Base-by-base conservation (phyloP, 352 stramenopile species). In the Pythium folliculosum region DNA sequence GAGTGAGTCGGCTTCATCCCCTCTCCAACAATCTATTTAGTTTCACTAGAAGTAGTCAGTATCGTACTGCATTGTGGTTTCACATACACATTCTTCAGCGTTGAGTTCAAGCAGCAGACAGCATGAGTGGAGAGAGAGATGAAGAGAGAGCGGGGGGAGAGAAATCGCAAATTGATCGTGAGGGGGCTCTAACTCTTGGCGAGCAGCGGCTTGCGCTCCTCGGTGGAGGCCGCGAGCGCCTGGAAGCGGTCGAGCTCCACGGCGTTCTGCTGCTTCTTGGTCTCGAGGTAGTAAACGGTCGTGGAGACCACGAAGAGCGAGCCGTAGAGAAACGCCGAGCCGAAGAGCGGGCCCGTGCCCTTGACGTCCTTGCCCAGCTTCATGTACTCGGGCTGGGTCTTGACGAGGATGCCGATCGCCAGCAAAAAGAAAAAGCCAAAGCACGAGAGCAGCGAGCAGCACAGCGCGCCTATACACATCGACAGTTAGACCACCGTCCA, bases 351-450 rank as follows among this genome's bases (percentile, higher is more conserved):
- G n/a, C 72, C 64, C 10, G 87, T 75, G 19, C 77, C 77, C 50
- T 77, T 74, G 30, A 91, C 80, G 51, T 80, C 85, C 69, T 90
- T 91, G 75, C 81, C 75, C 16, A 91, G 80, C 73, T 94, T 93
- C 73, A 95, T 84, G 75, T 92, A 95, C 69, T 95, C 70, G 12
- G 87, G 87, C 63, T 95, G 87, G 44, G 83, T 69, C 65, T 91
- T 77, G 48, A 95, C 77, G 4, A 95, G 68, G 27, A 92, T 60
- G 19, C 75, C 87, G 49, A 95, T 73, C 16, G 75, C 53, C 7
- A 86, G 45, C 12, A 95, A 77, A 71, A 95, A 95, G 48, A 95
- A 57, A 65, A 86, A 89, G 48, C 87, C 87, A 37, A 77, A 84
- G 27, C 88, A 76, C 60, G 84, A 93, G 44, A 95, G 59, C 68